Evolutionary conservation across 441 rosid species (phyloP), one percentile per base, ranked within the genome.

Genomic region (Jatropha multifida): DNA sequence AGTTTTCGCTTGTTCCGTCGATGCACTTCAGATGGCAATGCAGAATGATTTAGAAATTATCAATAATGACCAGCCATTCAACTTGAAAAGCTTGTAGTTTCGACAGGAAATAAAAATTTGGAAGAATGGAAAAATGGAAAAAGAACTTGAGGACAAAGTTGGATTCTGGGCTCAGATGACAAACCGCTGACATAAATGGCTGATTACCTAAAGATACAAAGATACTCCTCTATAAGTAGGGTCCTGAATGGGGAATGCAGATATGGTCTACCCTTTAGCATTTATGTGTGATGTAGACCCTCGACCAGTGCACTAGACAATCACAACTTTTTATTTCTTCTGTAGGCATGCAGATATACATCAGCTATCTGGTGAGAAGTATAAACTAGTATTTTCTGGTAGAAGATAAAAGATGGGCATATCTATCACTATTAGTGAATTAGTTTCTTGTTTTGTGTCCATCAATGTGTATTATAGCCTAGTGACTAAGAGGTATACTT

Each of bases 201-300:
- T 26, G 37, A 12, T 48, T 62, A 37, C 48, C 61, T 40, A 14
- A 15, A 0, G 62, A 18, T 55, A 9, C 46, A 12, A 9, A 0
- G 62, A 12, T 55, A 18, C 27, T 52, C 7, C 17, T 69, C 12
- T 37, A 23, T 32, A 38, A 37, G 41, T 69, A 8, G 62, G 73
- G 40, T 69, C 51, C 26, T 48, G 23, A 23, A 38, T 40, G n/a
- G 74, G 7, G 40, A 65, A 40, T 4, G 2, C 38, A 23, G 51
- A 40, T 56, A 42, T 58, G 74, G 20, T 23, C 54, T 66, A 46
- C n/a, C 38, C 40, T 68, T 48, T n/a, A 42, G n/a, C 54, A 58
- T 71, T 58, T 58, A 41, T 7, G 18, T 63, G 46, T 69, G 23
- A 37, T 10, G 27, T 17, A 5, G 40, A 46, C 40, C 23, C 18